These are phyloP conservation scores for Wickerhamomyces sp. DNA, from an alignment of 1,139 yeast genomes.

Conservation along the genomic window DNA sequence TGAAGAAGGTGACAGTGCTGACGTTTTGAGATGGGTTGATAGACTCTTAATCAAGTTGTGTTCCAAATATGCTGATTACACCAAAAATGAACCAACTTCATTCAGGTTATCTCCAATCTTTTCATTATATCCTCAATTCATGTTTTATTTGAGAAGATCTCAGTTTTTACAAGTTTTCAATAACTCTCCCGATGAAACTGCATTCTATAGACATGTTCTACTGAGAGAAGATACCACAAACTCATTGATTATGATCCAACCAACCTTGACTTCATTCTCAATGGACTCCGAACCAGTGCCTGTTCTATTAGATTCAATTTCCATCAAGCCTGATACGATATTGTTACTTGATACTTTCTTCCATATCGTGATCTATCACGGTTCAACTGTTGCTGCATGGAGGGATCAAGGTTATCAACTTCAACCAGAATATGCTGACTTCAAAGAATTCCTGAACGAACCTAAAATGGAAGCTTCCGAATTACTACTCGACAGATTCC, in stretches of 20 bases:
- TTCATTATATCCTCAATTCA: constrained; percentile 89
- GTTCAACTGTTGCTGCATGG: constrained; percentile 94
- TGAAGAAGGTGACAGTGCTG: constrained; percentile 71
- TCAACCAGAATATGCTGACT: constrained; percentile 82
- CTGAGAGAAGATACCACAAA: constrained; percentile 88
- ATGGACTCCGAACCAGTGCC: constrained; percentile 88
- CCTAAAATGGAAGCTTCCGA: constrained; percentile 94
- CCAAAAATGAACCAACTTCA: constrained; percentile 68
- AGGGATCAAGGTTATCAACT: constrained; percentile 93
- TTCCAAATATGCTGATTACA: constrained; percentile 81
- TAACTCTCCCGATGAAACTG: constrained; percentile 98
- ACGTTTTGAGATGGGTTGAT: constrained; percentile 82
- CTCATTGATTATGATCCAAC: constrained; percentile 96
- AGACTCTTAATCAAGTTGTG: constrained; percentile 80
- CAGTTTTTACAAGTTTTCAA: constrained; percentile 95
- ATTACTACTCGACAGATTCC: constrained; percentile 87
- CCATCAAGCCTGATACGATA: constrained; percentile 85
- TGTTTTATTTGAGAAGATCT: constrained; percentile 92
- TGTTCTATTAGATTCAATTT: constrained; percentile 89
- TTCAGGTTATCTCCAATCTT: constrained; percentile 76
- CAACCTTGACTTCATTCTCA: constrained; percentile 83
- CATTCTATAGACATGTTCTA: constrained; percentile 90
- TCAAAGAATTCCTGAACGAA: constrained; percentile 79
- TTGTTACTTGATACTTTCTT: constrained; percentile 89
- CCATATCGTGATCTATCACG: constrained; percentile 93